Evolutionary conservation across 257 asterid species (phyloP).

Genomic region (Eucommia ulmoides): DNA sequence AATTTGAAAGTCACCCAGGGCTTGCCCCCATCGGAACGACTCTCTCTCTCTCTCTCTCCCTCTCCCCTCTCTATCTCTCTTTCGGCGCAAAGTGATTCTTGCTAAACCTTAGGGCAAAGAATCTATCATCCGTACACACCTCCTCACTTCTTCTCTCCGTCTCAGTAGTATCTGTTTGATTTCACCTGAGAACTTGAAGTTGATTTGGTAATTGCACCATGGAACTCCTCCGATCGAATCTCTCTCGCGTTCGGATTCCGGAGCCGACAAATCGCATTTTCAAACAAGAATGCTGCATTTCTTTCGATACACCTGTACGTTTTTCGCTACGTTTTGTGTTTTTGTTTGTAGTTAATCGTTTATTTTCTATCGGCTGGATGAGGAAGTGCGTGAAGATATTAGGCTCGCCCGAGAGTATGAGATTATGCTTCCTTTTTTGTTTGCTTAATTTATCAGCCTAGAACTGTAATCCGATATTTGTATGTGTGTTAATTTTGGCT

Average conservation of each 20-base stretch:
- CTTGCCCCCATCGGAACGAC: too few relatives aligned
- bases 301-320: slow-evolving; percentile 85
- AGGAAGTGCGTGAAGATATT: not conserved
- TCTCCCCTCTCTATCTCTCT: too few relatives aligned
- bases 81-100: too few relatives aligned
- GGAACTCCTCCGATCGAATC: slow-evolving; percentile 89
- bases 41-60: too few relatives aligned
- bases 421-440: not conserved
- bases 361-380: not conserved
- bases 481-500: not conserved
- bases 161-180: too few relatives aligned
- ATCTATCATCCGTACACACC: too few relatives aligned
- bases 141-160: too few relatives aligned
- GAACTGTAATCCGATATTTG: not conserved
- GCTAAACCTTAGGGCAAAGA: too few relatives aligned
- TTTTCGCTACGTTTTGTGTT: not conserved
- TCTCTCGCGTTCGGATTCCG: slow-evolving; percentile 84
- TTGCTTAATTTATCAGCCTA: not conserved
- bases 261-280: slow-evolving; percentile 92
- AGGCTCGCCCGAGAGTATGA: too few relatives aligned
- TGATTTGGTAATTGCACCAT: too few relatives aligned
- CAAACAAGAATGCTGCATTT: slow-evolving; percentile 94
- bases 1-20: too few relatives aligned
- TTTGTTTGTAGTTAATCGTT: slow-evolving; percentile 3
- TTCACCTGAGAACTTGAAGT: too few relatives aligned